Conservation (phyloP, 352 stramenopile genomes). For the Phytophthora brassicae region DNA sequence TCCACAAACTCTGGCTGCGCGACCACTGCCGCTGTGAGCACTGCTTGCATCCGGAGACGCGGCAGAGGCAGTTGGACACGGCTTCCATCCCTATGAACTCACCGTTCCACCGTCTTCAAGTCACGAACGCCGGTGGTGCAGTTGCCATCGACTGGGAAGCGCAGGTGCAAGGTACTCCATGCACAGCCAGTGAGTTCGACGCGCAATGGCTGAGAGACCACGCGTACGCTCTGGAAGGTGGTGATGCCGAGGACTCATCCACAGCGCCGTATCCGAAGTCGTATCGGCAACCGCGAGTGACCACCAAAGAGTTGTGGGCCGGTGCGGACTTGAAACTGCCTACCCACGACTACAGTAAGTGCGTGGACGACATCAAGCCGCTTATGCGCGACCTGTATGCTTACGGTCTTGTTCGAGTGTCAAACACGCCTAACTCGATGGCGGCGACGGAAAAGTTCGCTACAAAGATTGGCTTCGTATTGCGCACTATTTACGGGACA, state of each 20-base stretch:
- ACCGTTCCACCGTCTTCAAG: slow-evolving; percentile 37
- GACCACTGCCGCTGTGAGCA: slow-evolving; percentile 75
- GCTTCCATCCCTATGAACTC: slow-evolving; percentile 71
- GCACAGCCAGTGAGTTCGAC: slow-evolving; percentile 64
- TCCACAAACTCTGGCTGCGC: slow-evolving; percentile 86
- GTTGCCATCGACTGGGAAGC: slow-evolving; percentile 65
- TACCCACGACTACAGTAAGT: slow-evolving; percentile 41
- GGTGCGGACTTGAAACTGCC: slow-evolving; percentile 47
- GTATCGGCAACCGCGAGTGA: slow-evolving; percentile 56
- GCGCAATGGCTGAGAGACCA: slow-evolving; percentile 76
- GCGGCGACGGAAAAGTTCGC: slow-evolving; percentile 81
- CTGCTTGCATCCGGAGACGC: slow-evolving; percentile 73
- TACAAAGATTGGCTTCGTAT: slow-evolving; percentile 79
- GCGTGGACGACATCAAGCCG: slow-evolving; percentile 57
- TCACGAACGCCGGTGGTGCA: slow-evolving; percentile 29
- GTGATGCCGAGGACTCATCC: slow-evolving; percentile 11
- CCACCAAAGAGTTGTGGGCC: slow-evolving; percentile 58
- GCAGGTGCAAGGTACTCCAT: slow-evolving; percentile 53
- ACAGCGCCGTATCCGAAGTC: slow-evolving; percentile 47
- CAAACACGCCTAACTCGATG: slow-evolving; percentile 67
- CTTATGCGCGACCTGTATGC: slow-evolving; percentile 75
- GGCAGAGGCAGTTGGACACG: slow-evolving; percentile 76
- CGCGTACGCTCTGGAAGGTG: slow-evolving; percentile 54
- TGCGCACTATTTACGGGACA: slow-evolving; percentile 88
- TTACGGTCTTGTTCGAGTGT: slow-evolving; percentile 71